These are phyloP conservation scores for Coemansia reversa DNA, from an alignment of 192 early-diverging fungal genomes.

Conservation along the genomic window DNA sequence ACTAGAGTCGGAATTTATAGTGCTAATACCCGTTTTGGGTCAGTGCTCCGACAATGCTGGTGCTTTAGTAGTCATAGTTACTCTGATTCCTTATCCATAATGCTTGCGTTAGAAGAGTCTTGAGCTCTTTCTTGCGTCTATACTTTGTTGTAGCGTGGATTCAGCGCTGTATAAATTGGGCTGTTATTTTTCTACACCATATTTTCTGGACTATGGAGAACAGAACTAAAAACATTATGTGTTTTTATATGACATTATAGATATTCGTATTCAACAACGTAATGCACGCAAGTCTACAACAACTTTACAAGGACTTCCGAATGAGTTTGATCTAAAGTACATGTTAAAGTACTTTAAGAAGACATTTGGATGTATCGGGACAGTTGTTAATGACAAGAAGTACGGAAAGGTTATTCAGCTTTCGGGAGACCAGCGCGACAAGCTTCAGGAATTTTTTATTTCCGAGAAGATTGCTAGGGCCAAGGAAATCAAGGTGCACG, in stretches of 20 bases:
- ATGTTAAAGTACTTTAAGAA: conserved; percentile 97
- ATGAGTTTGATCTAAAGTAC: conserved; percentile 82
- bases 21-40: conserved; percentile 32
- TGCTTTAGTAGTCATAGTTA: conserved; percentile 59
- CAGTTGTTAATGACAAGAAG: conserved; percentile 89
- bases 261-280: conserved; percentile 96
- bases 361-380: conserved; percentile 94
- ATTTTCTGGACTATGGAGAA: not conserved
- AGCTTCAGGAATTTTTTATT: conserved; percentile 77
- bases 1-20: conserved; percentile 3
- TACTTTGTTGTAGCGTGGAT: no score
- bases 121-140: conserved; percentile 4
- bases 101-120: not conserved
- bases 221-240: not conserved
- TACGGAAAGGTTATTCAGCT: conserved; percentile 91
- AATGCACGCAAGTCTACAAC: conserved; percentile 97
- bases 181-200: no score
- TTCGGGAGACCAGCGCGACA: conserved; percentile 89
- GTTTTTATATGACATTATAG: conserved; percentile 50
- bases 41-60: conserved; percentile 40
- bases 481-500: conserved; percentile 90
- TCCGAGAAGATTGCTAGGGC: conserved; percentile 79
- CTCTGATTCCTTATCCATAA: conserved; percentile 44
- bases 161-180: conserved; percentile 1
- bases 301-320: conserved; percentile 88